These are phyloP conservation scores for Emergomyces pasteurianus DNA, from an alignment of 2,329 filamentous ascomycete species.

Conservation along the genomic window DNA sequence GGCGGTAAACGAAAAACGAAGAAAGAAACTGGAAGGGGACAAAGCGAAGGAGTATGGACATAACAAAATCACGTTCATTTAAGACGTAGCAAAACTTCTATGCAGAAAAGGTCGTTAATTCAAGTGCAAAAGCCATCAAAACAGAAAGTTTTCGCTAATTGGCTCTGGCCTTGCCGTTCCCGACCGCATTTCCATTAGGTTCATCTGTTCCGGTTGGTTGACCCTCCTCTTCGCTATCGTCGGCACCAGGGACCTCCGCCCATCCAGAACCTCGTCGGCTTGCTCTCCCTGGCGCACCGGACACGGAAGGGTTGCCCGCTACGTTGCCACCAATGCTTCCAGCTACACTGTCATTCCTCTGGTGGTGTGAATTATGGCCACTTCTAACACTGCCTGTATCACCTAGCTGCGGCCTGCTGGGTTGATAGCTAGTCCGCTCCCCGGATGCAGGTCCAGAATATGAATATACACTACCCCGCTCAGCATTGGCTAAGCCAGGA, in stretches of 20 bases:
- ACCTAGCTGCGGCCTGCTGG: slow-evolving; percentile 38
- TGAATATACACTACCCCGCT: slow-evolving; percentile 62
- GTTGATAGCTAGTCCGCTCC: slow-evolving; percentile 73
- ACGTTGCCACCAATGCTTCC: slow-evolving; percentile 57
- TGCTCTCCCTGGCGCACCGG: slow-evolving; percentile 23
- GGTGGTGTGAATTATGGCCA: slow-evolving; percentile 49
- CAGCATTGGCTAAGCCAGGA: slow-evolving; percentile 43
- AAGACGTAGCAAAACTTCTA: not conserved
- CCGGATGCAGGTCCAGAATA: slow-evolving; percentile 42
- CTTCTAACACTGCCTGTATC: slow-evolving; percentile 72
- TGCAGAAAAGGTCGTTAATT: not conserved
- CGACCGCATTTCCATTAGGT: not conserved
- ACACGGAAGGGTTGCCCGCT: slow-evolving; percentile 43
- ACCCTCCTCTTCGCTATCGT: slow-evolving; percentile 19
- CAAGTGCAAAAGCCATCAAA: not conserved
- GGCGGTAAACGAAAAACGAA: not conserved
- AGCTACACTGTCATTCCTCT: slow-evolving; percentile 67
- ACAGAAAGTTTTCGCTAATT: not conserved
- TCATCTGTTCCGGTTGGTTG: not conserved
- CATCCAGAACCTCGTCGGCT: slow-evolving; percentile 34
- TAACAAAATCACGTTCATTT: not conserved
- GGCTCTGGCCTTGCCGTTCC: not conserved
- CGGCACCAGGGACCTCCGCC: slow-evolving; percentile 30
- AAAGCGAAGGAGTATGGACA: not conserved
- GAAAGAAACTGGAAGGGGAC: too few relatives aligned